phyloP scores from a whole-genome alignment of 148 eudicot genomes.

The Vaccinium myrtillus region DNA sequence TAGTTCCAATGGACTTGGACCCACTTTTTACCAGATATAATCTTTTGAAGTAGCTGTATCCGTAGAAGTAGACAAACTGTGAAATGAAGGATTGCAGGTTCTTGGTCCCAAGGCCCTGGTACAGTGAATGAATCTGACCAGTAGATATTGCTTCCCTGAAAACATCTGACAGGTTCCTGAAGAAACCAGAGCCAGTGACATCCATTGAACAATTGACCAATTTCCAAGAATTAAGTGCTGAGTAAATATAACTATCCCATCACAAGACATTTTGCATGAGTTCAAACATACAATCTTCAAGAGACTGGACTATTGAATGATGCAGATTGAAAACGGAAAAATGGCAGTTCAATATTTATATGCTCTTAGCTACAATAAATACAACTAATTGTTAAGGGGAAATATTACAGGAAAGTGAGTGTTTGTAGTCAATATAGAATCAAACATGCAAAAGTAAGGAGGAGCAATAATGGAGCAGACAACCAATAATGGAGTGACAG shows the following conservation, averaged over 20 bases:
- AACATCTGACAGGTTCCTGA: conserved; percentile 56
- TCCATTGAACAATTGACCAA: neutral
- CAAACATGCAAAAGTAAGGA: neutral
- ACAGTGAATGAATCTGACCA: conserved; percentile 40
- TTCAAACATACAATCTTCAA: neutral
- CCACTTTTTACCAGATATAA: conserved; percentile 38
- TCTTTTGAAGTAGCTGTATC: conserved; percentile 53
- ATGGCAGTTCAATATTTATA: too few species aligned
- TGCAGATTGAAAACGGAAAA: neutral
- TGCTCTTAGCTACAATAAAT: neutral
- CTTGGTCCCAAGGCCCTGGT: conserved; percentile 60
- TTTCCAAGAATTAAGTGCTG: neutral
- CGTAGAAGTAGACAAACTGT: conserved; percentile 56
- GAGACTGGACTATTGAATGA: neutral
- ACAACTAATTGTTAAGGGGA: too few species aligned
- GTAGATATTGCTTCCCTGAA: conserved; percentile 47
- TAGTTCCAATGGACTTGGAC: conserved; percentile 50
- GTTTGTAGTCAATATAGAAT: neutral
- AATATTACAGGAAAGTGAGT: neutral
- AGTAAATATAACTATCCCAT: conserved; percentile 1
- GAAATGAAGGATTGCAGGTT: conserved; percentile 55
- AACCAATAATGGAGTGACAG: neutral
- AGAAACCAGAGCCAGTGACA: conserved; percentile 6
- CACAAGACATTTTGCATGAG: neutral
- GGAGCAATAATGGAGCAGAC: neutral